These are phyloP conservation scores for Petunia secreta DNA, from an alignment of 257 asterid genomes.

Conservation along the genomic window DNA sequence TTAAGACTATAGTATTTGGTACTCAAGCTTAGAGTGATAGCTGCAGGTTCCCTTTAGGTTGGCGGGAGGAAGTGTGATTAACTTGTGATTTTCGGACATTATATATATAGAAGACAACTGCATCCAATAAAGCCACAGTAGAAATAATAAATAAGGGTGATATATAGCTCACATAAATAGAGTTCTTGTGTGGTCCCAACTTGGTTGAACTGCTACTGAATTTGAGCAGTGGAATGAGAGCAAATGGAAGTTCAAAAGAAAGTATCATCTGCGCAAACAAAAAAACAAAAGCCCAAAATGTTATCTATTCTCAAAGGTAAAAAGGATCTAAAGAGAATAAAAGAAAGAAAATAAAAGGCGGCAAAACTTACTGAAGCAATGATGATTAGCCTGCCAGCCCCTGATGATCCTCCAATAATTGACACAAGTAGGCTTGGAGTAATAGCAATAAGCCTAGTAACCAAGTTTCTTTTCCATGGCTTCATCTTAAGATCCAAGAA, in stretches of 20 bases:
- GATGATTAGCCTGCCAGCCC: constrained; percentile 85
- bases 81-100: neutral
- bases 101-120: too few relatives aligned
- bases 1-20: too few relatives aligned
- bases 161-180: constrained; percentile 64
- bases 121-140: too few relatives aligned
- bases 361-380: constrained; percentile 79
- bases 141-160: too few relatives aligned
- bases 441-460: constrained; percentile 87
- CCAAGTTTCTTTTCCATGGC: constrained; percentile 67
- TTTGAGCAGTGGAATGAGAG: constrained; percentile 78
- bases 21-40: too few relatives aligned
- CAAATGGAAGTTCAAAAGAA: constrained; percentile 88
- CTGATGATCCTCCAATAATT: constrained; percentile 81
- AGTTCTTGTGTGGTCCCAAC: constrained; percentile 89
- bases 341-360: neutral
- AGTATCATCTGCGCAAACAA: constrained; percentile 68
- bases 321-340: neutral
- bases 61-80: too few relatives aligned
- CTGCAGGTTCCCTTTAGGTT: too few relatives aligned
- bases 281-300: neutral
- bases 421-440: constrained; percentile 83
- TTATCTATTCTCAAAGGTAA: neutral
- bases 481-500: constrained; percentile 84
- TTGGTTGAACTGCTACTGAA: constrained; percentile 76